Evolutionary conservation across 352 stramenopile genomes (phyloP).

Genomic region (Peronosclerospora sorghi): DNA sequence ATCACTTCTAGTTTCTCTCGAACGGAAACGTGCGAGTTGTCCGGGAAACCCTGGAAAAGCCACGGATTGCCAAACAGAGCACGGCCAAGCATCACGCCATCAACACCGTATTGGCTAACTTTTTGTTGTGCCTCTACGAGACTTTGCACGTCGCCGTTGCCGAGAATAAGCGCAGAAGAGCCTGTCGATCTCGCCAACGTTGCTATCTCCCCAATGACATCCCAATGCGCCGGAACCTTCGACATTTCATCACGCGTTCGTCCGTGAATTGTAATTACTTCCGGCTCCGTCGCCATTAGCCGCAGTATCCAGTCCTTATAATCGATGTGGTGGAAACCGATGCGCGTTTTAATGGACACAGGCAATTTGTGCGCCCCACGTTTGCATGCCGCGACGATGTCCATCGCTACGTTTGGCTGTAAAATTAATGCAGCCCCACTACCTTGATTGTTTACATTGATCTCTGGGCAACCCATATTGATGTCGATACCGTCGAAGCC

Average conservation of each 20-base stretch:
- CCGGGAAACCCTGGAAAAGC: conserved; percentile 58
- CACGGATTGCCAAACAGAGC: conserved; percentile 73
- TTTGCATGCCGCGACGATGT: conserved; percentile 62
- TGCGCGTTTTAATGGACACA: conserved; percentile 71
- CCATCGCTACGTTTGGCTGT: conserved; percentile 41
- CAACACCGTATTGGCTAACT: conserved; percentile 52
- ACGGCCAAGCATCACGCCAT: conserved; percentile 71
- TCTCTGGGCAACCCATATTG: conserved; percentile 78
- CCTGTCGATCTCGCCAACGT: conserved; percentile 34
- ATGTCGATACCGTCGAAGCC: conserved; percentile 82
- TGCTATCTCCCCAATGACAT: conserved; percentile 66
- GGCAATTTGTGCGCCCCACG: conserved; percentile 48
- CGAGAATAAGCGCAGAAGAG: conserved; percentile 55
- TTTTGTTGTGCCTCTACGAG: conserved; percentile 55
- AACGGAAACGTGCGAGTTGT: conserved; percentile 40
- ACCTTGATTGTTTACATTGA: conserved; percentile 69
- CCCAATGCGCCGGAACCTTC: conserved; percentile 70
- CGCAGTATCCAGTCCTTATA: conserved; percentile 68
- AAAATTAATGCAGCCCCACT: conserved; percentile 61
- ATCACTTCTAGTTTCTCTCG: conserved; percentile 51
- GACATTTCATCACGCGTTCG: conserved; percentile 77
- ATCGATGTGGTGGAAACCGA: conserved; percentile 67
- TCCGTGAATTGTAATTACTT: conserved; percentile 70
- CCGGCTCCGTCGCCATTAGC: conserved; percentile 52
- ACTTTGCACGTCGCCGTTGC: conserved; percentile 66